Percentiles rank a stretch among this genome's conserved stretches.
phyloP scores from a whole-genome alignment of 306 rosid genomes.

The Lotus japonicus region DNA sequence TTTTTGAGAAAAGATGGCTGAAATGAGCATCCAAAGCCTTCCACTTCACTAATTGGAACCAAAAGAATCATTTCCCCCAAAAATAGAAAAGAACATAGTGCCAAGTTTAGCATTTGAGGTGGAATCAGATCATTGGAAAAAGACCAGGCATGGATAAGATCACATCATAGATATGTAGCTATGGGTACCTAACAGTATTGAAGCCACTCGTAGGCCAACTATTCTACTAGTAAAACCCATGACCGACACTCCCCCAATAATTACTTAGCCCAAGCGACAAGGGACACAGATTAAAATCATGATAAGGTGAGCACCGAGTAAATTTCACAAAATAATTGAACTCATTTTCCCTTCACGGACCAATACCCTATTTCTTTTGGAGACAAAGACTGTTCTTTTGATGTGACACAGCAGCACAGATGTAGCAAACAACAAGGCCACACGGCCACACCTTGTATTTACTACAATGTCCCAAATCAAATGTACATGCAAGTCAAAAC shows the following conservation, averaged over 20 bases:
- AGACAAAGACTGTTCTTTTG: constrained; percentile 10
- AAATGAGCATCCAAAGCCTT: not conserved
- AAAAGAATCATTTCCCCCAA: not conserved
- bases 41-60: not conserved
- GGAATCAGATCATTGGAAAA: not conserved
- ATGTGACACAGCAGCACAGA: constrained; percentile 9
- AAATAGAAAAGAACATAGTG: not conserved
- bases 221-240: not conserved
- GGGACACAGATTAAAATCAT: not conserved
- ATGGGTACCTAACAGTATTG: not conserved
- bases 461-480: constrained; percentile 19
- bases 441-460: not conserved
- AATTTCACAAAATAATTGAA: not conserved
- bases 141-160: constrained; percentile 1
- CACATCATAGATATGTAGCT: not conserved
- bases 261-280: not conserved
- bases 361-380: not conserved
- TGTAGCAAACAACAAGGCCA: constrained; percentile 1
- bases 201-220: not conserved
- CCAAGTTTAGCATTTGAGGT: not conserved
- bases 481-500: constrained; percentile 17
- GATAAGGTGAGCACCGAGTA: not conserved
- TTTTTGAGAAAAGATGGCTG: not conserved
- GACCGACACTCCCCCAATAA: not conserved
- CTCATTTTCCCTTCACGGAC: not conserved